phyloP scores from a whole-genome alignment of 2,329 filamentous ascomycete species.

The Catunica adiposa region DNA sequence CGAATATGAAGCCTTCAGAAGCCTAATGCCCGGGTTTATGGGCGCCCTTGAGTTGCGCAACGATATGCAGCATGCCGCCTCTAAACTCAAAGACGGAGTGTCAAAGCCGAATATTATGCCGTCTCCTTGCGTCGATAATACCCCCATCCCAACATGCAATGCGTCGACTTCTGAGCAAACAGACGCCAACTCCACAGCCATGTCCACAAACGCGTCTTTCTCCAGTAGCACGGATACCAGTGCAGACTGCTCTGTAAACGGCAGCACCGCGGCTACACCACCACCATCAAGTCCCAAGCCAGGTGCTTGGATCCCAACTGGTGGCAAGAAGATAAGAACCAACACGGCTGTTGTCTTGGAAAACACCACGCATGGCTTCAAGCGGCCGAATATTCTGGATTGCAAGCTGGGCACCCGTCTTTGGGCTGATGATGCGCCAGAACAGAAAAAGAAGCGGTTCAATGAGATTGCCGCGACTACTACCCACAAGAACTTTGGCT shows the following conservation, averaged over 20 bases:
- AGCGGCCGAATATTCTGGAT: constrained; percentile 76
- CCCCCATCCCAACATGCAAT: neutral
- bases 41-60: constrained; percentile 60
- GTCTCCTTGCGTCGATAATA: constrained; percentile 17
- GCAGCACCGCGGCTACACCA: neutral
- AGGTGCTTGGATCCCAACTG: constrained; percentile 31
- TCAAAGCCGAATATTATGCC: constrained; percentile 16
- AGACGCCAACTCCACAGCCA: constrained; percentile 23
- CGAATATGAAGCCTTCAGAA: constrained; percentile 40
- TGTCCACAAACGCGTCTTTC: neutral
- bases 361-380: constrained; percentile 68
- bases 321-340: constrained; percentile 50
- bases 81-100: neutral
- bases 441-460: constrained; percentile 42
- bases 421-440: constrained; percentile 59
- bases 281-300: constrained; percentile 4
- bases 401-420: constrained; percentile 76
- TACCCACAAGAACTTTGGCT: constrained; percentile 43
- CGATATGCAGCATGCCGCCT: constrained; percentile 20
- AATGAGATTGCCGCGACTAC: constrained; percentile 41
- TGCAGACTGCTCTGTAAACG: neutral
- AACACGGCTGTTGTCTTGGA: constrained; percentile 69
- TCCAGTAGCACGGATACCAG: neutral
- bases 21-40: constrained; percentile 72
- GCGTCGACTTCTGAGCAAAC: neutral